Conservation (phyloP, 2,329 filamentous ascomycete species). For the Cadophora sp. region DNA sequence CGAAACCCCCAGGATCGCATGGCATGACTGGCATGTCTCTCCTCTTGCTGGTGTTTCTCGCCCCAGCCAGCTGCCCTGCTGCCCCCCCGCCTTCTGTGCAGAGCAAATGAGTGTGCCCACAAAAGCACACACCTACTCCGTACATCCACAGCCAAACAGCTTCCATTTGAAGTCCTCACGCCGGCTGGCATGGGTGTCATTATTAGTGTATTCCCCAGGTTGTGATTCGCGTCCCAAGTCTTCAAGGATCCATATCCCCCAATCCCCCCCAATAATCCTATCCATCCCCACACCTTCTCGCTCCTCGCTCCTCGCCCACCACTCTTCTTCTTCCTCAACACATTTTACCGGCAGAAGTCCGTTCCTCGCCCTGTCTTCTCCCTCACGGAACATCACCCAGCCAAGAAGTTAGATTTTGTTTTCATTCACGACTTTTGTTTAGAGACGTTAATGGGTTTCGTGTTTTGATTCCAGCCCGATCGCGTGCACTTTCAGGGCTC, state of each 20-base stretch:
- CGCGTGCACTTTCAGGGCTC: not conserved
- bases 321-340: conserved; percentile 24
- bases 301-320: conserved; percentile 12
- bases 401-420: conserved; percentile 11
- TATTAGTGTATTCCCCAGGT: conserved; percentile 5
- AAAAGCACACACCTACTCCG: not conserved
- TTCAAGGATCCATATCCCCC: conserved; percentile 3
- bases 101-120: not conserved
- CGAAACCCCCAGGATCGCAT: not conserved
- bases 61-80: not conserved
- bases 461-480: conserved; percentile 17
- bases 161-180: not conserved
- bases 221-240: conserved; percentile 4
- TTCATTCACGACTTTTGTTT: not conserved
- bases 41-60: not conserved
- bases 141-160: not conserved
- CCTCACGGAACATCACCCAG: conserved; percentile 15
- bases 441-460: conserved; percentile 23
- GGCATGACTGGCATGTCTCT: not conserved
- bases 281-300: conserved; percentile 29
- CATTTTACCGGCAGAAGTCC: conserved; percentile 21
- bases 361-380: not conserved
- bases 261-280: not conserved
- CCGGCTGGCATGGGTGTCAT: not conserved
- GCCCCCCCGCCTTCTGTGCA: not conserved